Base-by-base conservation (phyloP, 139 green algal genomes). In the Tetraselmis chui region DNA sequence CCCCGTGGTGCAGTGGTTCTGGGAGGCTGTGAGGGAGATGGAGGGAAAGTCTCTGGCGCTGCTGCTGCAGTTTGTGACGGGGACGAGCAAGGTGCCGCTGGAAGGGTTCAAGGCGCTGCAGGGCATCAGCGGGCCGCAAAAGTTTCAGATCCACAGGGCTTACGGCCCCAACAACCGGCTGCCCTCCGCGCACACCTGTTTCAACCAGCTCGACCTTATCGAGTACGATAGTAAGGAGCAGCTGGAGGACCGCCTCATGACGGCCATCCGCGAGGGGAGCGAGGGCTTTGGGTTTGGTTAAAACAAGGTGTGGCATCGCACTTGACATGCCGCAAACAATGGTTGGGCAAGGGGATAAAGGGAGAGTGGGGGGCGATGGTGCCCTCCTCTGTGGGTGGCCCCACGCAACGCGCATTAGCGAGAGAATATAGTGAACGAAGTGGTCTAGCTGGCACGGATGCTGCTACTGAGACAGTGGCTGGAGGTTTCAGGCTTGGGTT, bases 11-110 rank as follows among this genome's bases (percentile, higher is more conserved):
- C 86, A 90, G 80, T 98, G 95, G 95, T 99, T 99, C 90, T 99
- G 96, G 95, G 93, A 98, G 83, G 83, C 96, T 23, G 94, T 98
- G 79, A 32, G 77, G 0, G 93, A 92, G 58, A 91, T 99, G 85
- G 89, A 91, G 85, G 93, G 93, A 82, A 92, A 98, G 87, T 92
- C 98, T 82, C 81, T 91, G 28, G 94, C 95, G 30, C 89, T 95
- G 81, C 91, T 99, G 88, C 88, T 96, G 80, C 94, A 97, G 89
- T 98, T 98, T 85, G 87, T 93, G 28, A 95, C 92, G 77, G 92
- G 95, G 75, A 99, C 96, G 26, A 93, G 85, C 87, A 98, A 98
- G 88, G 95, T 99, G 31, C 96, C 96, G 0, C 89, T 99, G 82
- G 96, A 96, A 29, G 96, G 96, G 77, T 99, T 99, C 87, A 92